phyloP scores from a whole-genome alignment of 192 early-diverging fungal genomes.

The Coemansia sp. region DNA sequence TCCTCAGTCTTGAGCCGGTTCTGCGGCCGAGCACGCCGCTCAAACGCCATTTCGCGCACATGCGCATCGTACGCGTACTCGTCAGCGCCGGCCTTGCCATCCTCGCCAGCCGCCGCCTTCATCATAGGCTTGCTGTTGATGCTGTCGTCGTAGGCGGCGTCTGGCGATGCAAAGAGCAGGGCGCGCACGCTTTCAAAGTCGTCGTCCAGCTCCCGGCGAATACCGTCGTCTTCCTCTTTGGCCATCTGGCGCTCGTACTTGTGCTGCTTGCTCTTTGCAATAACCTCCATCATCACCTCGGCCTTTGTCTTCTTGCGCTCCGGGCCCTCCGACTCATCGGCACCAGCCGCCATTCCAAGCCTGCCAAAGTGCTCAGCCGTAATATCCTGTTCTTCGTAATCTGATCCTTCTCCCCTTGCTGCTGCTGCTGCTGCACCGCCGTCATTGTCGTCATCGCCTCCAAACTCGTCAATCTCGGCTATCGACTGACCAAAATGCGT shows the following conservation, averaged over 20 bases:
- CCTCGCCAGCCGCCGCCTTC: constrained; percentile 19
- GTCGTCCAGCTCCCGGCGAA: constrained; percentile 82
- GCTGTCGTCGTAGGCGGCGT: constrained; percentile 19
- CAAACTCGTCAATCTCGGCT: constrained; percentile 77
- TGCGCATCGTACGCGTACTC: constrained; percentile 81
- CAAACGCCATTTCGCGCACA: constrained; percentile 79
- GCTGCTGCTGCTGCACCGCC: constrained; percentile 14
- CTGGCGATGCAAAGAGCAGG: constrained; percentile 56
- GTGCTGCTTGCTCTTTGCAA: constrained; percentile 95
- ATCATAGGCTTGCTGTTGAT: constrained; percentile 24
- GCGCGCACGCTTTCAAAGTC: constrained; percentile 82
- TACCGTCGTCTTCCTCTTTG: constrained; percentile 82
- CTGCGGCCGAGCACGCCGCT: constrained; percentile 81
- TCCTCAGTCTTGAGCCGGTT: constrained; percentile 95
- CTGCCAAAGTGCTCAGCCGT: constrained; percentile 51
- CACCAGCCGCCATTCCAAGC: neutral
- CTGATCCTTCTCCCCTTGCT: neutral
- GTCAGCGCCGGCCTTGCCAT: constrained; percentile 27
- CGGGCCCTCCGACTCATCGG: constrained; percentile 32
- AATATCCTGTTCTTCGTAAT: neutral
- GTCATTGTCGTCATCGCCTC: constrained; percentile 62
- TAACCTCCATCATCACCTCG: constrained; percentile 97
- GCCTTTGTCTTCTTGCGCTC: constrained; percentile 77
- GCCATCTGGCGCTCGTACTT: constrained; percentile 89
- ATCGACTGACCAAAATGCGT: constrained; percentile 96